A percentile compares a stretch with the other conserved stretches of the same genome.
phyloP scores from a whole-genome alignment of 1,284 basidiomycete genomes.

The Boletus smithii region DNA sequence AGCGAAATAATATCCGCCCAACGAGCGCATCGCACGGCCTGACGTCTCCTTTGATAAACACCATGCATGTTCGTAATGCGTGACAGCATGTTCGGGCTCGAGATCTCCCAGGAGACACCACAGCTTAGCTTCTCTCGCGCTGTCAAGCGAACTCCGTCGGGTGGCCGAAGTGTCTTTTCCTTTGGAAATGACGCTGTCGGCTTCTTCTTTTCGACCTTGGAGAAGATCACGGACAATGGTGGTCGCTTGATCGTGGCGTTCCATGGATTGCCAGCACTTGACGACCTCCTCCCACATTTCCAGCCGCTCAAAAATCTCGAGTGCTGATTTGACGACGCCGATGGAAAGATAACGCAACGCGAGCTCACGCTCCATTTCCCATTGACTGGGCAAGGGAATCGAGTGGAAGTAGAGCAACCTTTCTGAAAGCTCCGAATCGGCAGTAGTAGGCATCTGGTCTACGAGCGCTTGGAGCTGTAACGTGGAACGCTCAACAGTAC shows the following conservation, averaged over 20 bases:
- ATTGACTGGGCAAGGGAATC: constrained; percentile 79
- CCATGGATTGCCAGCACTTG: constrained; percentile 78
- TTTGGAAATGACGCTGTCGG: constrained; percentile 66
- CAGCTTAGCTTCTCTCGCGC: constrained; percentile 82
- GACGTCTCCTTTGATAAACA: constrained; percentile 74
- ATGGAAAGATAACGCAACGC: constrained; percentile 77
- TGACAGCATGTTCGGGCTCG: constrained; percentile 62
- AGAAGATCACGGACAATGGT: constrained; percentile 80
- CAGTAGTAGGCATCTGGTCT: constrained; percentile 91
- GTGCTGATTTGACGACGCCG: constrained; percentile 82
- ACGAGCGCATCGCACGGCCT: constrained; percentile 85
- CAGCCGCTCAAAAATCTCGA: constrained; percentile 88
- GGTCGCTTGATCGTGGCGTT: constrained; percentile 73
- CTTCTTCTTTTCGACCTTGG: constrained; percentile 78
- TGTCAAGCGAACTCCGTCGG: constrained; percentile 53
- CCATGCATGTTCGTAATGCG: constrained; percentile 87
- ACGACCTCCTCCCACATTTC: constrained; percentile 98
- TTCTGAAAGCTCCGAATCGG: constrained; percentile 69
- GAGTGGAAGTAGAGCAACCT: constrained; percentile 77
- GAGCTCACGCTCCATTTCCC: constrained; percentile 89
- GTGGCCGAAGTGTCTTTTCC: constrained; percentile 48
- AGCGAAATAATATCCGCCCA: constrained; percentile 84
- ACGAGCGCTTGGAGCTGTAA: constrained; percentile 91
- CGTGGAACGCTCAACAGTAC: constrained; percentile 86
- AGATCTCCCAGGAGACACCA: constrained; percentile 97